Percentiles rank a stretch among this genome's conserved stretches.
Evolutionary conservation across 1,284 basidiomycete species (phyloP).

Genomic region (Polyporus tsugae): DNA sequence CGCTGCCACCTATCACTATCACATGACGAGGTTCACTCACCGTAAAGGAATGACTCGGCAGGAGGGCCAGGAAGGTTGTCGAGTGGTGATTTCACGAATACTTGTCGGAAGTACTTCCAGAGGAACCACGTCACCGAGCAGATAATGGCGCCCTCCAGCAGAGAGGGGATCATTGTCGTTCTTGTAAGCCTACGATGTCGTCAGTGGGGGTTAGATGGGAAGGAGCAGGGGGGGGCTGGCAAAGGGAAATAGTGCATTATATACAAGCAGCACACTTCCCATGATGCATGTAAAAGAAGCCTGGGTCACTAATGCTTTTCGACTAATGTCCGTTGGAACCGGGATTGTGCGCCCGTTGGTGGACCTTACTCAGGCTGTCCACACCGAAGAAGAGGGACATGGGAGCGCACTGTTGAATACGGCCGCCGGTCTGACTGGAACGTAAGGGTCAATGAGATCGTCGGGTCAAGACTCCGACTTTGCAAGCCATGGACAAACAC

Average conservation of each 20-base stretch:
- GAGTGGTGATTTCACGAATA: constrained; percentile 21
- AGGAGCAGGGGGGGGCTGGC: background rate
- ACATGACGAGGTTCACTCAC: constrained; percentile 2
- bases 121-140: constrained; percentile 19
- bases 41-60: constrained; percentile 24
- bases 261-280: background rate
- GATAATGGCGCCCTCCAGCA: constrained; percentile 7
- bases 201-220: background rate
- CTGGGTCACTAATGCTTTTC: constrained; percentile 4
- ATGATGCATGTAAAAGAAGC: constrained; percentile 3
- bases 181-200: background rate
- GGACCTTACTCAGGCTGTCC: background rate
- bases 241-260: background rate
- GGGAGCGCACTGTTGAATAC: background rate
- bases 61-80: constrained; percentile 31
- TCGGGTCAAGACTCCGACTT: no score
- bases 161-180: constrained; percentile 8
- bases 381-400: background rate
- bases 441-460: background rate
- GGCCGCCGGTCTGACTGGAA: background rate
- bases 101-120: constrained; percentile 28
- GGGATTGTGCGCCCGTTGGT: constrained; percentile 4
- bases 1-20: background rate
- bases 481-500: no score
- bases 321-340: constrained; percentile 16